Percentiles rank a stretch among this genome's conserved stretches.
phyloP scores from a whole-genome alignment of 108 stramenopile genomes.

The Parietichytrium sp. region DNA sequence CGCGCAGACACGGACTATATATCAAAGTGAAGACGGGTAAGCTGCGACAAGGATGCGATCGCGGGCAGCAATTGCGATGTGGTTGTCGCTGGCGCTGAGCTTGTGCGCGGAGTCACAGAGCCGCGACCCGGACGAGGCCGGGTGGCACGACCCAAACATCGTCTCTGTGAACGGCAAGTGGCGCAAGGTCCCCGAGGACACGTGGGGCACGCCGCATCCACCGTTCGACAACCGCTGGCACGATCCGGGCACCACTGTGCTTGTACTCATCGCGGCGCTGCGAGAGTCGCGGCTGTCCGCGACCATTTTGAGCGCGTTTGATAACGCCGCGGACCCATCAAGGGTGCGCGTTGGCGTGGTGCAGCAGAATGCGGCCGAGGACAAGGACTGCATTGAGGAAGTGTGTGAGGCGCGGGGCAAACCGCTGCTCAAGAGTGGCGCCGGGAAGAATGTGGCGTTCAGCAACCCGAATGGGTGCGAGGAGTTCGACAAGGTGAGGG shows the following conservation, averaged over 20 bases:
- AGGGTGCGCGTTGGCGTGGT: conserved; percentile 70
- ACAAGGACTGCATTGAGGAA: conserved; percentile 53
- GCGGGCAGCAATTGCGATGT: too few species aligned
- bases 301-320: conserved; percentile 70
- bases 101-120: too few species aligned
- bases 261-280: conserved; percentile 73
- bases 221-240: conserved; percentile 24
- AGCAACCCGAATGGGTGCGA: conserved; percentile 39
- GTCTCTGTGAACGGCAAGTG: conserved; percentile 43
- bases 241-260: conserved; percentile 48
- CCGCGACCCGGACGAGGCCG: too few species aligned
- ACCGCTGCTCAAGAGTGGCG: conserved; percentile 16
- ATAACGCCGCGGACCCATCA: conserved; percentile 69
- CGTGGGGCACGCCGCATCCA: conserved; percentile 7
- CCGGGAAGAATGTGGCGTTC: conserved; percentile 9
- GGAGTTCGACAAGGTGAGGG: conserved; percentile 67
- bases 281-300: conserved; percentile 65
- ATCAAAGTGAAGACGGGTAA: too few species aligned
- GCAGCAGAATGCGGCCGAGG: conserved; percentile 70
- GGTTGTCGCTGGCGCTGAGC: too few species aligned
- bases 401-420: conserved; percentile 54
- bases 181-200: conserved; percentile 25
- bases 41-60: too few species aligned
- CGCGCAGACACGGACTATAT: too few species aligned
- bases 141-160: conserved; percentile 56